phyloP scores from a whole-genome alignment of 148 eudicot genomes.

The Rhododendron henanense region DNA sequence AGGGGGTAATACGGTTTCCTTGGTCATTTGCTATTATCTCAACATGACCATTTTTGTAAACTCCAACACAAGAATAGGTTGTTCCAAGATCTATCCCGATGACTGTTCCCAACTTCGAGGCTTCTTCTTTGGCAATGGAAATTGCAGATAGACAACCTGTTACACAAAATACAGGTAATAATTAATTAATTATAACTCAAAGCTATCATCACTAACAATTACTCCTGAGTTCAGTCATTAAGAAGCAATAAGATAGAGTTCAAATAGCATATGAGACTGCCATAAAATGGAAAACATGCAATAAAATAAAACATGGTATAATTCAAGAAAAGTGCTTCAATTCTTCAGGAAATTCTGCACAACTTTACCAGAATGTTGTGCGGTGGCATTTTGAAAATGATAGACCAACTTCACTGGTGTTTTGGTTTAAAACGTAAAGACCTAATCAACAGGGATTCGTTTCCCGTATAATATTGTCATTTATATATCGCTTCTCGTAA shows the following conservation, averaged over 20 bases:
- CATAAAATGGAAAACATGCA: neutral
- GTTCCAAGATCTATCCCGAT: constrained; percentile 48
- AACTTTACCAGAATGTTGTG: neutral
- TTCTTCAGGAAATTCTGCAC: neutral
- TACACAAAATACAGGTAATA: neutral
- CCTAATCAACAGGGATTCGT: neutral
- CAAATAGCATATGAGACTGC: neutral
- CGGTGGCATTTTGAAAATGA: neutral
- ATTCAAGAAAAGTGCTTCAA: neutral
- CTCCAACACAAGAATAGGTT: constrained; percentile 51
- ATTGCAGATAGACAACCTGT: constrained; percentile 32
- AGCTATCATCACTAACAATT: neutral
- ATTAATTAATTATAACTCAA: neutral
- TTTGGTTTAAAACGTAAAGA: neutral
- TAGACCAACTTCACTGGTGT: neutral
- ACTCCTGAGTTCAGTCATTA: neutral
- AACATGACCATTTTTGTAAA: constrained; percentile 47
- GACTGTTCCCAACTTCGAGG: constrained; percentile 38
- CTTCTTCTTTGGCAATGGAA: constrained; percentile 39
- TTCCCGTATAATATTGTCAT: neutral
- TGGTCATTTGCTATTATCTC: constrained; percentile 51
- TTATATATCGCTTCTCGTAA: neutral
- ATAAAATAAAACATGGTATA: neutral
- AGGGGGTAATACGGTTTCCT: constrained; percentile 50
- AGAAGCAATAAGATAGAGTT: neutral